Evolutionary conservation across 23 red algal genomes (phyloP).

Genomic region (Gracilaria gracilis): DNA sequence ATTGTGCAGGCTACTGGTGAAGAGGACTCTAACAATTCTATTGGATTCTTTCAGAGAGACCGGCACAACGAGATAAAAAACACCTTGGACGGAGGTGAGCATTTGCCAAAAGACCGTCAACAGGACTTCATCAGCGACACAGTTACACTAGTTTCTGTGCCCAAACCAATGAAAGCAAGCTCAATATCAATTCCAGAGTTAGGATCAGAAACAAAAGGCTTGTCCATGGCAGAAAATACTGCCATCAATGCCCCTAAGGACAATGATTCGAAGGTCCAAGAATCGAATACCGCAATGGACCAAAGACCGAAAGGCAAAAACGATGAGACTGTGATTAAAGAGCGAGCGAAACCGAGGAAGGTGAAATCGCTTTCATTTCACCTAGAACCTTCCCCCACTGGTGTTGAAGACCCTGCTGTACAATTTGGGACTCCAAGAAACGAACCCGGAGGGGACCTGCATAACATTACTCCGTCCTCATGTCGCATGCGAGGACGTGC

Average conservation of each 20-base stretch:
- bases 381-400: not conserved
- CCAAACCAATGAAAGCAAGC: not conserved
- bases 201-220: not conserved
- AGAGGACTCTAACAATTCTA: not conserved
- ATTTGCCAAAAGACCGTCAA: not conserved
- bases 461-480: not conserved
- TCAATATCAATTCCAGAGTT: not conserved
- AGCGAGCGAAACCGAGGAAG: not conserved
- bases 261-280: not conserved
- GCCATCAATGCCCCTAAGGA: not conserved
- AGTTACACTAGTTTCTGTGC: not conserved
- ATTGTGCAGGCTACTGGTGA: not conserved
- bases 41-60: not conserved
- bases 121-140: not conserved
- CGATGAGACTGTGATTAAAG: not conserved
- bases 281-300: not conserved
- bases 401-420: not conserved
- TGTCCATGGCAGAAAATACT: not conserved
- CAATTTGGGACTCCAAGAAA: not conserved
- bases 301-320: not conserved
- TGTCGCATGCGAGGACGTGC: not conserved
- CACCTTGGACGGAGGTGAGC: not conserved
- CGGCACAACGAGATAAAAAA: not conserved
- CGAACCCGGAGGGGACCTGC: not conserved
- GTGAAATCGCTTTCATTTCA: conserved; percentile 21